A percentile compares a stretch with the other conserved stretches of the same genome.
Evolutionary conservation across 208 protist species (phyloP).

Genomic region (Dictyostelium gargantuum): DNA sequence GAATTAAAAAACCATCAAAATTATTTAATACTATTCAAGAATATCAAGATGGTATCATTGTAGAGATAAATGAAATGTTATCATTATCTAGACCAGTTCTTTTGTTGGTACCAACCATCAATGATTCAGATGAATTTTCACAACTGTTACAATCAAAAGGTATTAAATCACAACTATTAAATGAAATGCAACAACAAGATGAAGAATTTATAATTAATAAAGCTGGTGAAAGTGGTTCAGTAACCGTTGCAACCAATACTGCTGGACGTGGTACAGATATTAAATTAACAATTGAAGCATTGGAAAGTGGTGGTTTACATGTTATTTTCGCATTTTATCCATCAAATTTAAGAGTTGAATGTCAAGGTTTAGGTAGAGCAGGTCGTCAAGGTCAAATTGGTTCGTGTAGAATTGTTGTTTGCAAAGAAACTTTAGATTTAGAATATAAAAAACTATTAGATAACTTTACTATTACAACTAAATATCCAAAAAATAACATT

Average conservation of each 20-base stretch:
- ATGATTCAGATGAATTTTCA: neutral
- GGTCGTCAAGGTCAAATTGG: conserved; percentile 31
- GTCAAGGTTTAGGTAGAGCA: conserved; percentile 15
- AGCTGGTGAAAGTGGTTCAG: neutral
- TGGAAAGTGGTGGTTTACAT: neutral
- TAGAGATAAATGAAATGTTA: neutral
- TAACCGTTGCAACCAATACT: neutral
- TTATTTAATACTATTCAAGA: neutral
- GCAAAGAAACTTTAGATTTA: neutral
- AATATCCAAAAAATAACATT: neutral
- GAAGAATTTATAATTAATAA: conserved; percentile 5
- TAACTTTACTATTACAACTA: too few species aligned
- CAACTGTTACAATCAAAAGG: neutral
- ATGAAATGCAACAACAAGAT: conserved; percentile 43
- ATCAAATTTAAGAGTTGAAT: conserved; percentile 1
- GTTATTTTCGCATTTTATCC: conserved; percentile 36
- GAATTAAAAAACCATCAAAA: neutral
- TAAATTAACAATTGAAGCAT: neutral
- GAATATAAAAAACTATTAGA: neutral
- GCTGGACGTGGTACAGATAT: conserved; percentile 33
- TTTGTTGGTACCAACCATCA: neutral
- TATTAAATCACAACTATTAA: neutral
- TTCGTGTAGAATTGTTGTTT: neutral
- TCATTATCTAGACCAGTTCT: neutral
- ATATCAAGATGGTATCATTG: neutral